Evolutionary conservation across 225 moss, liverwort and hornwort genomes (phyloP), one percentile per base, ranked within the genome.

Genomic region (Polytrichum formosum): DNA sequence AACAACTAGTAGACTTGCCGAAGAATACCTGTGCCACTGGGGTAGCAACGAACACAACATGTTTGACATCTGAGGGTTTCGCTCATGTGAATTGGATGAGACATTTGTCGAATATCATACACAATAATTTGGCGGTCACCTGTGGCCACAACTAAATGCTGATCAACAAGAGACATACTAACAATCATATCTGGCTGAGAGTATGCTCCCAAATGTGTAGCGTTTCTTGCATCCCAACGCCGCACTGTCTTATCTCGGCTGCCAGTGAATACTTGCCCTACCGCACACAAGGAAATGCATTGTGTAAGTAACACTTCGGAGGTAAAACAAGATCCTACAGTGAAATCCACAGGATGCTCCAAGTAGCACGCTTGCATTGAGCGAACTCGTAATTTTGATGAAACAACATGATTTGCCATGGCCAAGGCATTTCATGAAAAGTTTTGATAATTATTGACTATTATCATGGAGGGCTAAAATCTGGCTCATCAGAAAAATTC

Each of bases 221-320:
- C 76, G 71, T 83, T 87, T 65, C 97, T 90, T 68, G 81, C 83
- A 87, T 98, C 97, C 97, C 97, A 98, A 67, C 87, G 91, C 78
- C 91, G 83, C 59, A 98, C 70, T 20, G 94, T 91, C 79, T 91
- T 98, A 72, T 98, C 97, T 91, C 92, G 90, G 84, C 98, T 94
- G 67, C 94, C 97, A 61, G 82, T 91, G 26, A 98, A 70, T 28
- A 98, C 85, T 84, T 92, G 97, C 21, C 97, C 95, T 96, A 22
- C 59, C 21, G 7, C 59, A n/a, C 23, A 20, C 9, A 59, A 59
- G 5, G 23, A 21, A 59, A n/a, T 59, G 59, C 59, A 59, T 20
- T 59, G 59, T 23, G 23, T 20, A 6, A 20, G 2, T 59, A 59
- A n/a, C 21, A 59, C 59, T 23, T 22, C 4, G 46, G 21, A 59